These are phyloP conservation scores for Priceomyces melissophilus DNA, from an alignment of 805 yeast genomes.

Conservation along the genomic window DNA sequence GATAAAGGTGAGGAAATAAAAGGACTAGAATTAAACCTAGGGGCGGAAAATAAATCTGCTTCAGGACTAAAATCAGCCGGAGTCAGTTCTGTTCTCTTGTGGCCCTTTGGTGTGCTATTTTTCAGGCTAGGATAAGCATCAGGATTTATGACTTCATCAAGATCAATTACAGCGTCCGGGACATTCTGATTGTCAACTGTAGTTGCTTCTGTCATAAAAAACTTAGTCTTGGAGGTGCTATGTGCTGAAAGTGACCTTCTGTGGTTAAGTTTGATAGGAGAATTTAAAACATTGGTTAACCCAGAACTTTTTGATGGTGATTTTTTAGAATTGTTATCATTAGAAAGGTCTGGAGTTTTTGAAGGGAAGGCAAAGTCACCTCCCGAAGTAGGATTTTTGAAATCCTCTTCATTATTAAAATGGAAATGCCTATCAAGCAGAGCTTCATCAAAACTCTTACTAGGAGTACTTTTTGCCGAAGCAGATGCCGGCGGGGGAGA, in stretches of 20 bases:
- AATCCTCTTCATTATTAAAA: constrained; percentile 37
- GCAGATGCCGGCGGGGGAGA: constrained; percentile 19
- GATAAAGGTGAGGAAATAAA: constrained; percentile 18
- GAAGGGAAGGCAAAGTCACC: constrained; percentile 30
- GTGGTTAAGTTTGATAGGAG: constrained; percentile 28
- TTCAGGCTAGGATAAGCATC: constrained; percentile 16
- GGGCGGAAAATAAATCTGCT: constrained; percentile 30
- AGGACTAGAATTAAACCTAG: constrained; percentile 17
- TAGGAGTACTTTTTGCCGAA: not conserved
- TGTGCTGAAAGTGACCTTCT: constrained; percentile 18
- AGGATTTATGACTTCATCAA: constrained; percentile 36
- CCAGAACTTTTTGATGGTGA: constrained; percentile 13
- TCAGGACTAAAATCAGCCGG: constrained; percentile 17
- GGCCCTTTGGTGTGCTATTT: constrained; percentile 5
- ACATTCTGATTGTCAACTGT: constrained; percentile 23
- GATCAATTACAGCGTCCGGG: constrained; percentile 40
- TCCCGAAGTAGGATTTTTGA: constrained; percentile 16
- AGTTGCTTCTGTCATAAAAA: constrained; percentile 30
- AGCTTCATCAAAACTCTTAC: not conserved
- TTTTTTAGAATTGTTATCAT: constrained; percentile 1
- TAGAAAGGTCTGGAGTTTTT: constrained; percentile 13
- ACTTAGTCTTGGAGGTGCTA: constrained; percentile 18
- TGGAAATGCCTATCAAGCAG: constrained; percentile 21
- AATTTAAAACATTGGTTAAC: constrained; percentile 20
- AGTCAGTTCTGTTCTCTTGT: constrained; percentile 18